Evolutionary conservation across 257 asterid species (phyloP).

Genomic region (Leonotis leonurus): DNA sequence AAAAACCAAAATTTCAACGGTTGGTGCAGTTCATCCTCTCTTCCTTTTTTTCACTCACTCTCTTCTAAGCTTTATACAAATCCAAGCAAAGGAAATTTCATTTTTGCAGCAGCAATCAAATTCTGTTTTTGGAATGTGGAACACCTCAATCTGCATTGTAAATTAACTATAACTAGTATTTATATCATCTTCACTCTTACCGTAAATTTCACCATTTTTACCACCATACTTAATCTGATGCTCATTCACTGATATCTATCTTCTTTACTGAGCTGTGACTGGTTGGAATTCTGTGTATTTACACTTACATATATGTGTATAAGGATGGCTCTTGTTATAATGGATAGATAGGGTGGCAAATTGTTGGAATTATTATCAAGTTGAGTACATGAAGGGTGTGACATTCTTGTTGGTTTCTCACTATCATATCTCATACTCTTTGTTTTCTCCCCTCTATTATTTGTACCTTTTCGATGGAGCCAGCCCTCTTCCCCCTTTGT

Average conservation of each 20-base stretch:
- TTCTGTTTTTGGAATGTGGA: conserved; percentile 20
- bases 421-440: conserved; percentile 14
- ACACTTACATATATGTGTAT: neutral
- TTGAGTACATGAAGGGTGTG: conserved; percentile 11
- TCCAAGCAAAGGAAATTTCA: conserved; percentile 18
- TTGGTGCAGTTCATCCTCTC: conserved; percentile 8
- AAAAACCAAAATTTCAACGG: conserved; percentile 2
- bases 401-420: neutral
- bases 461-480: conserved; percentile 19
- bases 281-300: neutral
- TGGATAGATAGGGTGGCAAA: conserved; percentile 12
- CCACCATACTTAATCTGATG: too few relatives aligned
- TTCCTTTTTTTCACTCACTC: neutral
- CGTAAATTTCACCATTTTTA: neutral
- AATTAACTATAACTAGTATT: conserved; percentile 24
- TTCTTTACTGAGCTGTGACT: neutral
- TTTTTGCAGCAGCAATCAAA: conserved; percentile 26
- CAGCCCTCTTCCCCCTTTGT: neutral
- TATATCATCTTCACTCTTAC: neutral
- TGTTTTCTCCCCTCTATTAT: conserved; percentile 22
- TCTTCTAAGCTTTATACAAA: conserved; percentile 21
- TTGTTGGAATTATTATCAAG: conserved; percentile 10
- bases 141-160: conserved; percentile 25
- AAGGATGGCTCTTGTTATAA: neutral
- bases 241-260: too few relatives aligned